A percentile compares a stretch with the other conserved stretches of the same genome.
Conservation (phyloP, 306 rosid species). For the Abrus pulchellus region DNA sequence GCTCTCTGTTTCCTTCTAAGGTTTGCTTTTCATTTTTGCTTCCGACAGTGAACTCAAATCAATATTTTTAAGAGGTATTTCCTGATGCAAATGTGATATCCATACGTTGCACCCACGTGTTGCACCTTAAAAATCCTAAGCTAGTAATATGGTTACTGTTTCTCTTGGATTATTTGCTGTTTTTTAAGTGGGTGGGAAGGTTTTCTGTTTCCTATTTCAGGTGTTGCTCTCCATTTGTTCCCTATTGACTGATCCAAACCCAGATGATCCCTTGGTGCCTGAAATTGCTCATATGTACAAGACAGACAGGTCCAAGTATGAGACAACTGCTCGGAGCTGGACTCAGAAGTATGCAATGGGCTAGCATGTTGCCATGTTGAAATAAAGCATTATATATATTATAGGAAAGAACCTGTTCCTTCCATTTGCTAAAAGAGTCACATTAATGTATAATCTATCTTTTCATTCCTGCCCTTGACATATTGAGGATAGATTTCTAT, state of each 20-base stretch:
- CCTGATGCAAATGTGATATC: background rate
- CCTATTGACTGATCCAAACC: slow-evolving; percentile 89
- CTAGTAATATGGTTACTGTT: slow-evolving; percentile 15
- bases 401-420: slow-evolving; percentile 46
- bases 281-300: slow-evolving; percentile 88
- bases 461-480: slow-evolving; percentile 48
- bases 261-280: slow-evolving; percentile 86
- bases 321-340: slow-evolving; percentile 94
- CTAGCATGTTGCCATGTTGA: slow-evolving; percentile 48
- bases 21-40: no score
- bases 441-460: slow-evolving; percentile 48
- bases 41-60: no score
- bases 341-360: slow-evolving; percentile 96
- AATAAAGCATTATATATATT: background rate
- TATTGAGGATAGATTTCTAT: slow-evolving; percentile 47
- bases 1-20: no score
- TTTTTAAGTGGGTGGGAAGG: slow-evolving; percentile 74
- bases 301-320: slow-evolving; percentile 84
- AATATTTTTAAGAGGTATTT: no score
- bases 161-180: slow-evolving; percentile 47
- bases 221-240: slow-evolving; percentile 88
- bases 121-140: background rate
- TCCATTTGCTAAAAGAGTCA: slow-evolving; percentile 44
- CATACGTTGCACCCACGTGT: slow-evolving; percentile 7
- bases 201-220: slow-evolving; percentile 68